Base-by-base conservation (phyloP, 2,329 filamentous ascomycete genomes). In the Curvularia sp. region DNA sequence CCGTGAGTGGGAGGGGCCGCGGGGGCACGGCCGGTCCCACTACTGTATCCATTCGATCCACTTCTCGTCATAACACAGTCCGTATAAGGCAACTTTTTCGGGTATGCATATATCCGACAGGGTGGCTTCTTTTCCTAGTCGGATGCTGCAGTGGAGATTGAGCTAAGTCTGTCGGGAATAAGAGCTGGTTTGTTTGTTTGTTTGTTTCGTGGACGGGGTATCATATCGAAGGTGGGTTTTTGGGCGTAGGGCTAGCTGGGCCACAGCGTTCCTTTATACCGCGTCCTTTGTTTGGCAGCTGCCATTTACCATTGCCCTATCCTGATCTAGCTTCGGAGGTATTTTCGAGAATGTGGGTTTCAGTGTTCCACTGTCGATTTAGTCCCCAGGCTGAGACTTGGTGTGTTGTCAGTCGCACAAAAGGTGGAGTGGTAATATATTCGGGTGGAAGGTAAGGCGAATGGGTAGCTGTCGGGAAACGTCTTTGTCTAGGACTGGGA, bases 341-440 rank as follows among this genome's bases (percentile, higher is more conserved):
- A 43, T 27, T 27, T 43, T 43, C n/a, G 2, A 25, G 23, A 15
- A 15, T n/a, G 23, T n/a, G 3, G 23, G 23, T 15, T 27, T 13
- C 23, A 8, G 13, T n/a, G 41, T 21, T 7, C 21, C 23, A 43
- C n/a, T 43, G 23, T 43, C 27, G 23, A 27, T n/a, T 21, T 27
- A 27, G 41, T 43, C 23, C 21, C n/a, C 21, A 21, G 15, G 41
- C 41, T 27, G 21, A 43, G 41, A n/a, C 41, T 43, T 27, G 41
- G 41, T 43, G 25, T 27, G 13, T 25, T 23, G 23, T 43, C 23
- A 10, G 41, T 27, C 7, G 41, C 41, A 43, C 21, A 43, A 43
- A 43, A 43, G 41, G 41, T 43, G 41, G 23, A 43, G 23, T 25
- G 23, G 25, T 43, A 43, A 43, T 43, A 43, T 43, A 43, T 43